Percentiles rank a stretch among this genome's conserved stretches.
phyloP scores from a whole-genome alignment of 1,139 yeast genomes.

The Debaryomycetaceae sp. region DNA sequence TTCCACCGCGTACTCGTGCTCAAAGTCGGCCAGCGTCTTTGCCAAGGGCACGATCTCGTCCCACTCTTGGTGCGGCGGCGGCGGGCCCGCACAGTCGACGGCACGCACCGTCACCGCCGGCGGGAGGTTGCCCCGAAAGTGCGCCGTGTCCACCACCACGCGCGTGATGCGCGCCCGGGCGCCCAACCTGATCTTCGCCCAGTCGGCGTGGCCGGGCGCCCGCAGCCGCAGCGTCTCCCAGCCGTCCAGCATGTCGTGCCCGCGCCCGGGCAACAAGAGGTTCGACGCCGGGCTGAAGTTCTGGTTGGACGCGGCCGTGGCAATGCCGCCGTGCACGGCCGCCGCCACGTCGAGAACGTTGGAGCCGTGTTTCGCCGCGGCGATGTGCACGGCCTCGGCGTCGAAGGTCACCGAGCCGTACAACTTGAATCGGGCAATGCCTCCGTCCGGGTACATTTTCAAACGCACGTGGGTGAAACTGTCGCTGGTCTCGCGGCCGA shows the following conservation, averaged over 20 bases:
- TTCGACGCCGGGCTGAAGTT: slow-evolving; percentile 90
- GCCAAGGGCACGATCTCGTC: slow-evolving; percentile 49
- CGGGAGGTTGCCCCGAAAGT: slow-evolving; percentile 89
- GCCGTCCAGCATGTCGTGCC: slow-evolving; percentile 94
- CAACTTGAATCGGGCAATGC: slow-evolving; percentile 86
- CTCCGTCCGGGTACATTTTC: slow-evolving; percentile 95
- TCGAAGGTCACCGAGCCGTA: slow-evolving; percentile 74
- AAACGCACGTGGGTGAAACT: slow-evolving; percentile 72
- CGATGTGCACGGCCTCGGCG: slow-evolving; percentile 15
- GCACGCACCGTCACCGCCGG: slow-evolving; percentile 62
- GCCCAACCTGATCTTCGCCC: slow-evolving; percentile 80
- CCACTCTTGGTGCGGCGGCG: slow-evolving; percentile 42
- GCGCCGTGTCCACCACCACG: slow-evolving; percentile 79
- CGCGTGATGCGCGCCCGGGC: slow-evolving; percentile 44
- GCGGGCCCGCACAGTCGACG: slow-evolving; percentile 20
- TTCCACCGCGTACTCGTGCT: slow-evolving; percentile 44
- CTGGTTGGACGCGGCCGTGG: slow-evolving; percentile 73
- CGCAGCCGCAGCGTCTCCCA: slow-evolving; percentile 97
- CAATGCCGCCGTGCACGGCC: slow-evolving; percentile 83
- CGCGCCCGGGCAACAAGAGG: slow-evolving; percentile 83
- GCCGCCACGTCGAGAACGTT: slow-evolving; percentile 58
- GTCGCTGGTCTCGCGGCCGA: slow-evolving; percentile 44
- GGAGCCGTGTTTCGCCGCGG: not conserved
- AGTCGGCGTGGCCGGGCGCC: slow-evolving; percentile 72
- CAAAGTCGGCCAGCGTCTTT: slow-evolving; percentile 72